These are phyloP conservation scores for Botrytis aclada DNA, from an alignment of 2,329 filamentous ascomycete genomes.

Conservation along the genomic window DNA sequence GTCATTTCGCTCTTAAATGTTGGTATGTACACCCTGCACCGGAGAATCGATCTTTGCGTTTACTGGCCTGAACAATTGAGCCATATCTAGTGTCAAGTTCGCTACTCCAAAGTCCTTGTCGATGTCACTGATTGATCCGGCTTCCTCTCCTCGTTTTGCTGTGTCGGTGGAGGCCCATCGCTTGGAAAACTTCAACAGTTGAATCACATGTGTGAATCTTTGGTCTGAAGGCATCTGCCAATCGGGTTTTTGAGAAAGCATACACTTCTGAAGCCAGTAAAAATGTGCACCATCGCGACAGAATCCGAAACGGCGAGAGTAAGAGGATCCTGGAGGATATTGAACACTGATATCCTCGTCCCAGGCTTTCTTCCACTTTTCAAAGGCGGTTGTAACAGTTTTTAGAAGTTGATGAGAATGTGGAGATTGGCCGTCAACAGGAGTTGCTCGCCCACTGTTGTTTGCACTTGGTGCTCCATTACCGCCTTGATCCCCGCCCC, in stretches of 20 bases:
- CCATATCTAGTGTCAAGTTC: slow-evolving; percentile 68
- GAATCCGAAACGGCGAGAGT: slow-evolving; percentile 62
- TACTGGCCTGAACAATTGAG: slow-evolving; percentile 63
- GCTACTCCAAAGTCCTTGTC: slow-evolving; percentile 62
- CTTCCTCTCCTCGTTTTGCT: slow-evolving; percentile 61
- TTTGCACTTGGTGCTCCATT: slow-evolving; percentile 45
- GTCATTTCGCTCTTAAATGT: slow-evolving; percentile 26
- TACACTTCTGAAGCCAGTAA: slow-evolving; percentile 66
- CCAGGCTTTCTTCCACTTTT: slow-evolving; percentile 72
- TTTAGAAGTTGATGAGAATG: slow-evolving; percentile 49
- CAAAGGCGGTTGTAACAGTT: slow-evolving; percentile 53
- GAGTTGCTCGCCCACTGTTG: slow-evolving; percentile 47
- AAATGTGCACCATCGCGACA: slow-evolving; percentile 70
- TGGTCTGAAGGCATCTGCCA: slow-evolving; percentile 56
- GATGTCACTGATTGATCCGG: slow-evolving; percentile 66
- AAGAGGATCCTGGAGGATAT: slow-evolving; percentile 56
- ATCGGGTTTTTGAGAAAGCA: slow-evolving; percentile 59
- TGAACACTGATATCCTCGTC: slow-evolving; percentile 66
- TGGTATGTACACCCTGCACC: slow-evolving; percentile 36
- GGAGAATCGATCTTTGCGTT: slow-evolving; percentile 44
- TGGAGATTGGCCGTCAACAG: slow-evolving; percentile 40
- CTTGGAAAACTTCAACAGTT: slow-evolving; percentile 57
- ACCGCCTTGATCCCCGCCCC: slow-evolving; percentile 42
- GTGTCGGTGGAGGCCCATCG: slow-evolving; percentile 61
- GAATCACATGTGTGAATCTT: slow-evolving; percentile 59